These are phyloP conservation scores for Penicillium fuscoglaucum DNA, from an alignment of 2,329 filamentous ascomycete genomes.

Conservation along the genomic window DNA sequence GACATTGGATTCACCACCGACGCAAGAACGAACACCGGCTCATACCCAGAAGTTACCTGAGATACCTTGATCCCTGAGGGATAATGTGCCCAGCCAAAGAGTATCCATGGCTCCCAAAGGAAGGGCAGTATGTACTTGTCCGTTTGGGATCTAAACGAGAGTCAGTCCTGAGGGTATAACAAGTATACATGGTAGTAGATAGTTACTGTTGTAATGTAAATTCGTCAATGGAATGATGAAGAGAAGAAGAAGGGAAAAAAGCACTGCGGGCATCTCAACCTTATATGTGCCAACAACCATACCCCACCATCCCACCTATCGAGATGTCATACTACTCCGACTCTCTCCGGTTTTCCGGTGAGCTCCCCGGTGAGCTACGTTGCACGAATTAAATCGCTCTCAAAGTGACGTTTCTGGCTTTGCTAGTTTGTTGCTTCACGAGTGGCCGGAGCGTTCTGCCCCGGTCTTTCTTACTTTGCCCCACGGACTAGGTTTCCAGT, in stretches of 20 bases:
- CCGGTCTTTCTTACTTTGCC: background rate
- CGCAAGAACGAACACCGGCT: slow-evolving; percentile 61
- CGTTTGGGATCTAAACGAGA: slow-evolving; percentile 15
- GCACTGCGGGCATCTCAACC: slow-evolving; percentile 17
- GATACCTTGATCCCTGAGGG: slow-evolving; percentile 50
- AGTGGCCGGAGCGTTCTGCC: slow-evolving; percentile 8
- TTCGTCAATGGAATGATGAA: slow-evolving; percentile 12
- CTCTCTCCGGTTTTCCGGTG: slow-evolving; percentile 22
- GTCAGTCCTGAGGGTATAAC: slow-evolving; percentile 15
- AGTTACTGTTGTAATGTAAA: slow-evolving; percentile 22
- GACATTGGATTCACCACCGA: slow-evolving; percentile 29
- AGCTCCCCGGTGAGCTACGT: slow-evolving; percentile 3
- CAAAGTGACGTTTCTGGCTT: slow-evolving; percentile 5
- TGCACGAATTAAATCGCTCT: slow-evolving; percentile 7
- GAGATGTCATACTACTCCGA: slow-evolving; percentile 15
- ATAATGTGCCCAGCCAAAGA: slow-evolving; percentile 43
- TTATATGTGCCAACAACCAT: slow-evolving; percentile 47
- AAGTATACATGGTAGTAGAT: slow-evolving; percentile 2
- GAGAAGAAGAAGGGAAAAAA: slow-evolving; percentile 8
- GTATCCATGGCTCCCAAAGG: slow-evolving; percentile 39
- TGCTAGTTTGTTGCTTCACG: background rate
- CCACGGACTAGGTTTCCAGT: background rate
- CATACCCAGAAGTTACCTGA: slow-evolving; percentile 56
- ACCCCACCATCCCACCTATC: slow-evolving; percentile 15
- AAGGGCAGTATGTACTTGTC: slow-evolving; percentile 27